Evolutionary conservation across 139 green algal species (phyloP).

Genomic region (Zygnema cylindricum): DNA sequence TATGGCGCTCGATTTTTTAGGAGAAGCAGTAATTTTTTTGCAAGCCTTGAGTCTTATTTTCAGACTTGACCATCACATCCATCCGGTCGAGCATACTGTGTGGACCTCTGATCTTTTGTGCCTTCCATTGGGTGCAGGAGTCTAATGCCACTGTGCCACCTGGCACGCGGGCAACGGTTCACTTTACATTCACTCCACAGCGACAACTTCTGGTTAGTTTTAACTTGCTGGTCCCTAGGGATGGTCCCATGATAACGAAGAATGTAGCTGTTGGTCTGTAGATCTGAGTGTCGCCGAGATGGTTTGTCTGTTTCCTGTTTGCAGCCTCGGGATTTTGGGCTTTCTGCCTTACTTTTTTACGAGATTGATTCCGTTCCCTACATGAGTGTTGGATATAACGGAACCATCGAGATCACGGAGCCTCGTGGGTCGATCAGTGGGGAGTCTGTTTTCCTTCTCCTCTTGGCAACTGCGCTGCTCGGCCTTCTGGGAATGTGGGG

Average conservation of each 20-base stretch:
- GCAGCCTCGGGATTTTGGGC: neutral
- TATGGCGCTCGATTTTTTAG: no score
- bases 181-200: neutral
- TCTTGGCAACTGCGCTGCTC: conserved; percentile 2
- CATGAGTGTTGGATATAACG: neutral
- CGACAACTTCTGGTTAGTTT: neutral
- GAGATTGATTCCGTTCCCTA: neutral
- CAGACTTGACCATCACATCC: no score
- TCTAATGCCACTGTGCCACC: neutral
- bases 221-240: neutral
- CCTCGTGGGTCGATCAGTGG: neutral
- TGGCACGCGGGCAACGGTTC: neutral
- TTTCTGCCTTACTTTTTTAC: neutral
- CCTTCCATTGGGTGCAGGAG: no score
- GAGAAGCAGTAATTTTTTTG: no score
- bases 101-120: no score
- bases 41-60: no score
- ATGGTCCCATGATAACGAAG: neutral
- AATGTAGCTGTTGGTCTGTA: neutral
- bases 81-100: no score
- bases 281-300: neutral
- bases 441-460: conserved; percentile 1
- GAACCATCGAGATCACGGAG: conserved; percentile 16
- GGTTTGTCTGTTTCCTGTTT: neutral
- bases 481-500: neutral